Base-by-base conservation (phyloP, 2,329 filamentous ascomycete species). In the Herpotrichia juniperi region DNA sequence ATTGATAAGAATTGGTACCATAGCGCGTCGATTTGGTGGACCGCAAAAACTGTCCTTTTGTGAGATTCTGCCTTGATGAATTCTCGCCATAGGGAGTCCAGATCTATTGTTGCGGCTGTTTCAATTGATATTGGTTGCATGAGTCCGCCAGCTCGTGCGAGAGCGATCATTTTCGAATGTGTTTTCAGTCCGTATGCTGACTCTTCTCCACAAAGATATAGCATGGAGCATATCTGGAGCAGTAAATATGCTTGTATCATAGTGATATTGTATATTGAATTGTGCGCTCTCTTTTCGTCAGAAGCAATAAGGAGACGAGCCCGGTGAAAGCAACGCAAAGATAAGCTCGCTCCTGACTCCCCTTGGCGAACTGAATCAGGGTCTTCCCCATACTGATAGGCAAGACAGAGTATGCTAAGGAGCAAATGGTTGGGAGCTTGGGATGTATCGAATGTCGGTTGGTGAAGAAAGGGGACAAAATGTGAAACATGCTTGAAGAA, bases 1-100 rank as follows among this genome's bases (percentile, higher is more conserved):
- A 64, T 54, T 4, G 61, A 66, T 2, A 66, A 46, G 17, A 62
- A 54, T 35, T 66, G 61, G 34, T 64, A 63, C 56, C 61, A 64
- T 26, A 62, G 43, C n/a, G 56, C 48, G 35, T 59, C 57, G 25
- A 64, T 58, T 21, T 64, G 59, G 24, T 64, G 61, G 5, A 64
- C 42, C 34, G 61, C 57, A 31, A 58, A 64, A 5, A 56, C 28
- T 7, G 59, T 64, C 30, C 61, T 44, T 32, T 64, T 61, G 7
- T 49, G 51, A 24, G 56, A 49, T 37, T 59, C 61, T 0, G 50
- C 45, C 19, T 49, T 35, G 11, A 54, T 45, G 40, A 61, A 60
- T 7, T 57, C 48, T 11, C 46, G 49, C 56, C 60, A 62, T 3
- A 64, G 48, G 4, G 57, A 56, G 2, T 59, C 53, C 10, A 64